Evolutionary conservation across 2,329 filamentous ascomycete genomes (phyloP).

Genomic region (Lizonia empirigonia): DNA sequence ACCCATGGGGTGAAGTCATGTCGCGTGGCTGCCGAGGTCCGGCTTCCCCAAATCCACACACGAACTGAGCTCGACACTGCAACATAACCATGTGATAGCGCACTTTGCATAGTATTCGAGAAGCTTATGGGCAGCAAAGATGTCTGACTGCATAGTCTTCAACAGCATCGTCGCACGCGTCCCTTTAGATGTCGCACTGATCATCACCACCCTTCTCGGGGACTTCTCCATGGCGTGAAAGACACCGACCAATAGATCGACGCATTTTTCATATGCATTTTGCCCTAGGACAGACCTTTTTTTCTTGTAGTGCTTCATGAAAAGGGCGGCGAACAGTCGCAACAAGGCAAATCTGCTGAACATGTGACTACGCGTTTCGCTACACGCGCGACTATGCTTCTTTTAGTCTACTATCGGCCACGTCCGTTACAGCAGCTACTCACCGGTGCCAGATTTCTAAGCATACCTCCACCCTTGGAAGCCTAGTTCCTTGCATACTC

Average conservation of each 20-base stretch:
- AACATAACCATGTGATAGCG: constrained; percentile 5
- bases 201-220: neutral
- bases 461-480: neutral
- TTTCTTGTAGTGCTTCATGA: neutral
- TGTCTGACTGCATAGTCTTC: neutral
- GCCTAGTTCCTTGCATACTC: neutral
- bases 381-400: constrained; percentile 13
- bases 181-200: neutral
- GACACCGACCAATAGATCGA: neutral
- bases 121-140: neutral
- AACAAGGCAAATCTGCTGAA: neutral
- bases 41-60: constrained; percentile 18
- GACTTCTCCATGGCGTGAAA: neutral
- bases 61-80: constrained; percentile 1
- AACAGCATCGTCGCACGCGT: neutral
- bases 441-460: constrained; percentile 2
- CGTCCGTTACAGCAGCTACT: neutral
- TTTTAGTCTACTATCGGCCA: neutral
- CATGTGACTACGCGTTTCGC: constrained; percentile 16
- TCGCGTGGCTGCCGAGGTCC: constrained; percentile 43
- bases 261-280: neutral
- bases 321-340: neutral
- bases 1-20: constrained; percentile 33
- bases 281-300: neutral
- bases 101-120: neutral